Percentiles rank a stretch among this genome's conserved stretches.
Conservation (phyloP, 129 eudicot genomes). For the Flaveria linearis region DNA sequence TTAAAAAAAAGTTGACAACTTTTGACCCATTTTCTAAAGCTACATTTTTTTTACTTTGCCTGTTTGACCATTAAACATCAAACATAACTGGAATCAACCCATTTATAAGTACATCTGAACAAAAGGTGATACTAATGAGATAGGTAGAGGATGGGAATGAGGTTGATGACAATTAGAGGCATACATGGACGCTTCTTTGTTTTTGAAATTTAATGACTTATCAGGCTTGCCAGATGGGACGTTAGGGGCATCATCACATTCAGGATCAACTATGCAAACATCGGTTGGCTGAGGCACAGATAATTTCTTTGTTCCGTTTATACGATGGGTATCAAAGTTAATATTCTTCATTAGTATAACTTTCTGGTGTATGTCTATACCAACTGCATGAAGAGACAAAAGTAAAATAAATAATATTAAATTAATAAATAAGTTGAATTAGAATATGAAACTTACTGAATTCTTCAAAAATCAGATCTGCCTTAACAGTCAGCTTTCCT, state of each 20-base stretch:
- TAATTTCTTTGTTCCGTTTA: constrained; percentile 43
- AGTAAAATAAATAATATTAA: constrained; percentile 18
- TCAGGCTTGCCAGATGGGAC: constrained; percentile 33
- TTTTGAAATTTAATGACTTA: constrained; percentile 33
- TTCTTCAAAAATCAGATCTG: constrained; percentile 84
- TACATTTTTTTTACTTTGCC: neutral
- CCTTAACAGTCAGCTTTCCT: constrained; percentile 82
- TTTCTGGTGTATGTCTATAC: constrained; percentile 81
- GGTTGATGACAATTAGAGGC: constrained; percentile 20
- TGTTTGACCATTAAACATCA: constrained; percentile 2
- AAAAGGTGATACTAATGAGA: neutral
- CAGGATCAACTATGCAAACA: constrained; percentile 43
- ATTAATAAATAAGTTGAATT: constrained; percentile 3
- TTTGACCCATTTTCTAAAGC: neutral
- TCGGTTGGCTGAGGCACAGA: constrained; percentile 51
- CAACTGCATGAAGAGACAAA: constrained; percentile 61
- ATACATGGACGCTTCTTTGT: constrained; percentile 52
- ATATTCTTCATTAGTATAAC: constrained; percentile 47
- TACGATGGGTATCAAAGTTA: constrained; percentile 32
- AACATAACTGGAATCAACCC: neutral
- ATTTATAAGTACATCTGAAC: neutral
- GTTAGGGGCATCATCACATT: constrained; percentile 27
- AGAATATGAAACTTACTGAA: constrained; percentile 48
- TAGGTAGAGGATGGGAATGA: neutral
- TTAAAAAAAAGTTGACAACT: constrained; percentile 9